Base-by-base conservation (phyloP, 768 basidiomycete species). In the Mycena vitilis region DNA sequence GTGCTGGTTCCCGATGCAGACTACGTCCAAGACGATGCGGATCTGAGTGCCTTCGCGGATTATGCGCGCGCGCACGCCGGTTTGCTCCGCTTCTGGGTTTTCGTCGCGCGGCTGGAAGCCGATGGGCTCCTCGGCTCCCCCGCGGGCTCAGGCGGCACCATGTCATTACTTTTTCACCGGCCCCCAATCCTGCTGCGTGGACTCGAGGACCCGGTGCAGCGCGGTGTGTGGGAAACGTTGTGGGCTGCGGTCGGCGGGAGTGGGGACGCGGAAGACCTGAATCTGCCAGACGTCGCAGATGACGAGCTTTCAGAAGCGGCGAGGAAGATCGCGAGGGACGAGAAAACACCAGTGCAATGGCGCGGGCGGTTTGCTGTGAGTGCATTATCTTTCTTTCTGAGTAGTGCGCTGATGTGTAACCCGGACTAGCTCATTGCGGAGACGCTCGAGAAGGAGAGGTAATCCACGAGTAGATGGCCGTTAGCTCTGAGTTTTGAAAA, bases 81-180 rank as follows among this genome's bases (percentile, higher is more conserved):
- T 15, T n/a, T 49, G 47, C 54, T 71, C 11, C 70, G 70, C 18
- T 51, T 71, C 23, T 71, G 70, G 66, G 23, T 61, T 12, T 62
- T 71, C 37, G 62, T 71, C 51, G 65, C 56, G 11, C 70, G 61
- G 1, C 62, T 71, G 48, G 70, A 71, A 30, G 65, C 65, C 8
- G 52, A 55, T 22, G 7, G 53, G 34, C 6, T 63, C 25, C 64
- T 66, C 48, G 69, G 60, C 10, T 54, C 30, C 30, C 30, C 30
- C 30, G n/a, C 6, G 20, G n/a, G 44, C 63, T 64, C 30, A 2
- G 30, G 30, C 23, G 70, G 65, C 10, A 15, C 62, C 36, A 48
- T 57, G 52, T 40, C 70, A 25, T 34, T 71, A 25, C 61, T 67
- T 23, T 71, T 48, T 59, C 70, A 71, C 48, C 60, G 47, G 60